Evolutionary conservation across 805 yeast genomes (phyloP).

Genomic region (Sporopachydermia quercuum): DNA sequence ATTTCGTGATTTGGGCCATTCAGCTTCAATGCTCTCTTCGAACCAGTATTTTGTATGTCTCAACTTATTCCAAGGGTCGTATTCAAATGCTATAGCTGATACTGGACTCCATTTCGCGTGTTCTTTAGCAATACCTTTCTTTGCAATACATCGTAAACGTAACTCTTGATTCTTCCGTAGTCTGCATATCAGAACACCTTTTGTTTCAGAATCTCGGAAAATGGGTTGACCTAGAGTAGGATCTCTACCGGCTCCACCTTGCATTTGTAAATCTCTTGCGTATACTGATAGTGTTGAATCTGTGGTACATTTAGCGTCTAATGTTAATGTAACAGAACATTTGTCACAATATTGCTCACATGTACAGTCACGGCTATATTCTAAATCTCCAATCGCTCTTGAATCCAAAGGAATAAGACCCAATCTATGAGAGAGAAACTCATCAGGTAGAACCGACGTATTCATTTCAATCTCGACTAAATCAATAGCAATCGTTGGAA

Average conservation of each 20-base stretch:
- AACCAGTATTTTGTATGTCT: slow-evolving; percentile 95
- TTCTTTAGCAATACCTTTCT: slow-evolving; percentile 93
- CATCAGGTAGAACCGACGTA: slow-evolving; percentile 93
- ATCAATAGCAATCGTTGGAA: slow-evolving; percentile 91
- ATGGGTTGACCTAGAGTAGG: slow-evolving; percentile 67
- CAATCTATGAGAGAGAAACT: slow-evolving; percentile 84
- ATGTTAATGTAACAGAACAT: slow-evolving; percentile 77
- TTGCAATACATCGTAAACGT: slow-evolving; percentile 82
- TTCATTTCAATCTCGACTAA: slow-evolving; percentile 87
- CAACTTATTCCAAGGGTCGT: slow-evolving; percentile 97
- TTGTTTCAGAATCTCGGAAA: slow-evolving; percentile 55
- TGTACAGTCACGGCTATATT: slow-evolving; percentile 89
- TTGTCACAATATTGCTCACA: slow-evolving; percentile 96
- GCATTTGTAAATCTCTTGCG: slow-evolving; percentile 58
- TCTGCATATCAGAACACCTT: slow-evolving; percentile 86
- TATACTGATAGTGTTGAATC: slow-evolving; percentile 84
- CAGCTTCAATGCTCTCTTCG: slow-evolving; percentile 73
- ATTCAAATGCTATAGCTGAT: slow-evolving; percentile 90
- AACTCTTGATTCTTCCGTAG: slow-evolving; percentile 87
- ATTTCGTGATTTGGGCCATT: slow-evolving; percentile 87
- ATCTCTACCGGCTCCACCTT: slow-evolving; percentile 25
- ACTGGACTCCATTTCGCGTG: slow-evolving; percentile 99
- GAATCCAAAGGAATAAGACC: slow-evolving; percentile 86
- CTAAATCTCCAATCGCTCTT: slow-evolving; percentile 66
- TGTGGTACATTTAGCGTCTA: slow-evolving; percentile 79